These are phyloP conservation scores for Punctularia strigosozonata DNA, from an alignment of 768 basidiomycete species.

Conservation along the genomic window DNA sequence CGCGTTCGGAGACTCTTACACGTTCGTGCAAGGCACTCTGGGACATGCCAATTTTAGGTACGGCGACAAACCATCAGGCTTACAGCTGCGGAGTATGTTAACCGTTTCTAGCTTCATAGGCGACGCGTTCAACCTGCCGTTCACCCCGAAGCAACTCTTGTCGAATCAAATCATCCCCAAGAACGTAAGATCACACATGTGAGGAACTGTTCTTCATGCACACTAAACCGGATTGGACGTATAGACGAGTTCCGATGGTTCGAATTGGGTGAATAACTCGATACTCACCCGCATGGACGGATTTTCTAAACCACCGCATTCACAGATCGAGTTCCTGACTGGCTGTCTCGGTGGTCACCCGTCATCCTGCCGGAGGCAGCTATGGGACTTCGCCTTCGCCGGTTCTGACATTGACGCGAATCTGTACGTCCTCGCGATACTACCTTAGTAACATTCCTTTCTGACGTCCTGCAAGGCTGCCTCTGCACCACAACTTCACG, in stretches of 20 bases:
- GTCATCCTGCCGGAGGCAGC: constrained; percentile 28
- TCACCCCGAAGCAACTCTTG: constrained; percentile 29
- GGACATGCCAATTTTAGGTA: constrained; percentile 42
- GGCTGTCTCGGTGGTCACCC: constrained; percentile 36
- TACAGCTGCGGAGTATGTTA: neutral
- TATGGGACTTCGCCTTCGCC: constrained; percentile 48
- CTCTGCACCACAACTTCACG: constrained; percentile 35
- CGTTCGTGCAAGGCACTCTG: constrained; percentile 37
- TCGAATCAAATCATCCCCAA: constrained; percentile 31
- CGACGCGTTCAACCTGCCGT: constrained; percentile 28
- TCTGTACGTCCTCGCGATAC: constrained; percentile 18
- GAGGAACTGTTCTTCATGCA: constrained; percentile 5
- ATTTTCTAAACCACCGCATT: neutral
- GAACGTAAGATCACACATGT: too few species aligned
- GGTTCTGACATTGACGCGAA: constrained; percentile 33
- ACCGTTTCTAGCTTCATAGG: constrained; percentile 33
- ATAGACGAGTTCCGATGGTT: constrained; percentile 43
- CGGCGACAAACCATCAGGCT: neutral
- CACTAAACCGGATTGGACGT: neutral
- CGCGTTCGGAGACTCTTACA: constrained; percentile 46
- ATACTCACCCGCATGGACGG: neutral
- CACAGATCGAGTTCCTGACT: constrained; percentile 39
- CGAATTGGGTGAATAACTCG: constrained; percentile 31
- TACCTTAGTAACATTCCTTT: neutral
- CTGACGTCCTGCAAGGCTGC: constrained; percentile 20